Percentiles rank a stretch among this genome's conserved stretches.
Conservation (phyloP, 1,284 basidiomycete species). For the Vanrija pseudolonga region DNA sequence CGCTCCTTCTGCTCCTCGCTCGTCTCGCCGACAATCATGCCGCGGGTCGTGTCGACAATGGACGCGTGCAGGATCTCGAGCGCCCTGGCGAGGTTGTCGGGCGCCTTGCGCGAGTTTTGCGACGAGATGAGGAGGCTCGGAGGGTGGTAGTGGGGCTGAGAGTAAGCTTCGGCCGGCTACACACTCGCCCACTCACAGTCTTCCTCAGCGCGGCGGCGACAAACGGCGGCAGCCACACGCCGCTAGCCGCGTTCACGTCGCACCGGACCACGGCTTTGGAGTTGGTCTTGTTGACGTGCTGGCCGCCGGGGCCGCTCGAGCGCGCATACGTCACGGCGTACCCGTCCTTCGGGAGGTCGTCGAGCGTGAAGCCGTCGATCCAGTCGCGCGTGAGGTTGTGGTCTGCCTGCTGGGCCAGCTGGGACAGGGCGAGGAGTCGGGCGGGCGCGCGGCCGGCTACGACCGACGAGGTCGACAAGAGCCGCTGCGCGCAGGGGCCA, state of each 20-base stretch:
- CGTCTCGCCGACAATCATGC: slow-evolving; percentile 36
- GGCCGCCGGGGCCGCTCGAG: slow-evolving; percentile 47
- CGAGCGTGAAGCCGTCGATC: slow-evolving; percentile 31
- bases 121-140: slow-evolving; percentile 38
- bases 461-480: neutral
- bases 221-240: slow-evolving; percentile 43
- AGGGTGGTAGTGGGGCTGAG: slow-evolving; percentile 41
- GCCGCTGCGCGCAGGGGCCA: neutral
- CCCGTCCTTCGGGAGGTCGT: slow-evolving; percentile 39
- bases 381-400: slow-evolving; percentile 33
- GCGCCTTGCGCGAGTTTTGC: slow-evolving; percentile 36
- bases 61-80: slow-evolving; percentile 29
- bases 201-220: slow-evolving; percentile 29
- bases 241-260: slow-evolving; percentile 24
- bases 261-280: slow-evolving; percentile 45
- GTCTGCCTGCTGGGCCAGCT: slow-evolving; percentile 17
- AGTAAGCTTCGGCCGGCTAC: too few species aligned
- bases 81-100: slow-evolving; percentile 32
- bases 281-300: slow-evolving; percentile 50
- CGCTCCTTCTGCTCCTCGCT: slow-evolving; percentile 31
- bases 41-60: slow-evolving; percentile 25
- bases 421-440: slow-evolving; percentile 11
- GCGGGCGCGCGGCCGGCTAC: neutral
- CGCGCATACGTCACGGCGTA: slow-evolving; percentile 37
- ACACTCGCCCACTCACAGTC: slow-evolving; percentile 31